A percentile compares a stretch with the other conserved stretches of the same genome.
phyloP scores from a whole-genome alignment of 495 filamentous ascomycete genomes.

The Penicillium bovifimosum region DNA sequence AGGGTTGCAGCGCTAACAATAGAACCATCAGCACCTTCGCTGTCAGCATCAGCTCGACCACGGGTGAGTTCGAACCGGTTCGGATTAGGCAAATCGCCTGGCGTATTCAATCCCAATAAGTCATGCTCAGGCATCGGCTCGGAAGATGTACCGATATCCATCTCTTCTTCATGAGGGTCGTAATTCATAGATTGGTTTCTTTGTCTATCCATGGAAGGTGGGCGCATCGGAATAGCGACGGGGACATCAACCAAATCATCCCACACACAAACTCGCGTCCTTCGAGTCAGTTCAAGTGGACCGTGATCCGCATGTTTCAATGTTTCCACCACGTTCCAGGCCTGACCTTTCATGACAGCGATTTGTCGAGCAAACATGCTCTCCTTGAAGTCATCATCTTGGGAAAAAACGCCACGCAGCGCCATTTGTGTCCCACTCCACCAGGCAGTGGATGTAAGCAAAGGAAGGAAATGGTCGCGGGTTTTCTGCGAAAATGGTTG shows the following conservation, averaged over 20 bases:
- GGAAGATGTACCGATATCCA: slow-evolving; percentile 79
- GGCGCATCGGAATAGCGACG: slow-evolving; percentile 81
- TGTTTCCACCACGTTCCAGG: slow-evolving; percentile 98
- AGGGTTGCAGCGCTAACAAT: slow-evolving; percentile 35
- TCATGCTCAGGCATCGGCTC: slow-evolving; percentile 55
- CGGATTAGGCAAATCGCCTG: slow-evolving; percentile 66
- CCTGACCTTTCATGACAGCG: slow-evolving; percentile 97
- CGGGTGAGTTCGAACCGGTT: slow-evolving; percentile 79
- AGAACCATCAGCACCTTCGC: slow-evolving; percentile 30
- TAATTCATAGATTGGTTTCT: slow-evolving; percentile 47
- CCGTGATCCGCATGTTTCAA: slow-evolving; percentile 89
- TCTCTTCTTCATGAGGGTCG: slow-evolving; percentile 64
- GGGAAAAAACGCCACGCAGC: slow-evolving; percentile 75
- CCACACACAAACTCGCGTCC: slow-evolving; percentile 92
- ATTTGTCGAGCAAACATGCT: slow-evolving; percentile 96
- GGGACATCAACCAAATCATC: slow-evolving; percentile 96
- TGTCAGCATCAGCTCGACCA: slow-evolving; percentile 44
- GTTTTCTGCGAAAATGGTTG: slow-evolving; percentile 93
- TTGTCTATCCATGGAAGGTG: slow-evolving; percentile 70
- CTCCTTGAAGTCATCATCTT: slow-evolving; percentile 95
- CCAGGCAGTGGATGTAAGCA: slow-evolving; percentile 90
- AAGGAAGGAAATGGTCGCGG: slow-evolving; percentile 84
- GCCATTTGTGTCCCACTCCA: slow-evolving; percentile 92
- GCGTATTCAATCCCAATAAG: slow-evolving; percentile 64
- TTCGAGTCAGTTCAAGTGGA: slow-evolving; percentile 84